phyloP scores from a whole-genome alignment of 306 rosid genomes.

The Malus fusca region DNA sequence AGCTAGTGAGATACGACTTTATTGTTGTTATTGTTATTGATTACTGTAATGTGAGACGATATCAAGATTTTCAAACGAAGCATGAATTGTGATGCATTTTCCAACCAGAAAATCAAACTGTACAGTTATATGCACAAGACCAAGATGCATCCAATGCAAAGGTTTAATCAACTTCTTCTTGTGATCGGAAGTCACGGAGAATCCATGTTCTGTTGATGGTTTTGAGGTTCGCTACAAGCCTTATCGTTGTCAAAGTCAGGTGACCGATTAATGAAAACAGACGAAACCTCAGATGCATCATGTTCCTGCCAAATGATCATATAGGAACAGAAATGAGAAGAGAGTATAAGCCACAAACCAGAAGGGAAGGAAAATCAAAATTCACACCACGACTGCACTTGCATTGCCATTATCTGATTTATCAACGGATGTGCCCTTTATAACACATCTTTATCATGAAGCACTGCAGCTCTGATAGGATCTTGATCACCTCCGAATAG shows the following conservation, averaged over 20 bases:
- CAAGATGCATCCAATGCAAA: neutral
- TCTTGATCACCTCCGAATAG: constrained; percentile 73
- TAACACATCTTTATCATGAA: constrained; percentile 40
- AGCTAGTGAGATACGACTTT: too few relatives aligned
- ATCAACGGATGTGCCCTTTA: constrained; percentile 44
- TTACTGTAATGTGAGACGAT: neutral
- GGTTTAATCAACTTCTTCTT: constrained; percentile 16
- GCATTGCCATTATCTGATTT: constrained; percentile 37
- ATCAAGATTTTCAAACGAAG: neutral
- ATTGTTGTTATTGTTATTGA: too few relatives aligned
- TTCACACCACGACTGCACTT: constrained; percentile 49
- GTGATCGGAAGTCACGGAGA: constrained; percentile 10
- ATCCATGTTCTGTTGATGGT: constrained; percentile 18
- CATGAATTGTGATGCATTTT: neutral
- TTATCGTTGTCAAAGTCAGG: neutral
- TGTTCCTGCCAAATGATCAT: constrained; percentile 32
- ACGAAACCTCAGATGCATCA: constrained; percentile 39
- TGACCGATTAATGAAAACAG: constrained; percentile 19
- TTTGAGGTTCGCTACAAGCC: constrained; percentile 6
- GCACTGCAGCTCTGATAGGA: constrained; percentile 30
- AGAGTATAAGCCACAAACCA: neutral
- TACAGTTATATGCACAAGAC: constrained; percentile 6
- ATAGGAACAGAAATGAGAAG: neutral
- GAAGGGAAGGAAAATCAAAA: neutral
- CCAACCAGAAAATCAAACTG: neutral